Conservation (phyloP, 176 grass and related monocot genomes). For the Zoysia japonica region DNA sequence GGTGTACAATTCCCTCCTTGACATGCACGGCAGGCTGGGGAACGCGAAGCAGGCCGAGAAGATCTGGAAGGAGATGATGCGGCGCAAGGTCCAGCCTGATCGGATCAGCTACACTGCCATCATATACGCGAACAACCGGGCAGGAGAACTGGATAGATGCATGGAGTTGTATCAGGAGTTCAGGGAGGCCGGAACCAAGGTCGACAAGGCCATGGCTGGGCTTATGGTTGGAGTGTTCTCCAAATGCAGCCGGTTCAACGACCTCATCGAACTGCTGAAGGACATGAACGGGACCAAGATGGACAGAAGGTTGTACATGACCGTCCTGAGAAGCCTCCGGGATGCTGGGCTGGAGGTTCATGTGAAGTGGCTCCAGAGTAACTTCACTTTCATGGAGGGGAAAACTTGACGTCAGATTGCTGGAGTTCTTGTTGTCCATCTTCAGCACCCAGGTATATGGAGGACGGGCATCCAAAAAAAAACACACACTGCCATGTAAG, state of each 20-base stretch:
- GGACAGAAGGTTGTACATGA: slow-evolving; percentile 68
- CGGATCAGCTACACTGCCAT: slow-evolving; percentile 73
- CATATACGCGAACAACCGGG: slow-evolving; percentile 73
- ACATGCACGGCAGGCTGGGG: slow-evolving; percentile 69
- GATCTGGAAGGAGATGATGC: slow-evolving; percentile 84
- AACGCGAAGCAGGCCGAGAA: slow-evolving; percentile 82
- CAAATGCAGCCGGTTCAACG: slow-evolving; percentile 62
- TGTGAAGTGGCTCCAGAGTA: slow-evolving; percentile 65
- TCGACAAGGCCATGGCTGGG: slow-evolving; percentile 65
- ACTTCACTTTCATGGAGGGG: slow-evolving; percentile 63
- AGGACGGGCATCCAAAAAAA: background rate
- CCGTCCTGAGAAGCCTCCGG: slow-evolving; percentile 59
- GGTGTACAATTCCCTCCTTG: slow-evolving; percentile 94
- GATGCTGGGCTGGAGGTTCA: slow-evolving; percentile 77
- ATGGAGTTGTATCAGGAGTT: slow-evolving; percentile 70
- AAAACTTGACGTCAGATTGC: slow-evolving; percentile 54
- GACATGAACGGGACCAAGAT: slow-evolving; percentile 57
- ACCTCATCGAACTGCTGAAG: slow-evolving; percentile 71
- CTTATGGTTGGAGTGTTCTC: slow-evolving; percentile 83
- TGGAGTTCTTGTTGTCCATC: slow-evolving; percentile 16
- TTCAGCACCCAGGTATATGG: slow-evolving; percentile 8
- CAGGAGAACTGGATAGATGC: slow-evolving; percentile 62
- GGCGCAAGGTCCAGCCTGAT: slow-evolving; percentile 64
- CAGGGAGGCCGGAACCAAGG: slow-evolving; percentile 58
- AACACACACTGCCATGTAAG: slow-evolving; percentile 27